Evolutionary conservation across 2,329 filamentous ascomycete species (phyloP).

Genomic region (Sclerotinia sclerotiorum): DNA sequence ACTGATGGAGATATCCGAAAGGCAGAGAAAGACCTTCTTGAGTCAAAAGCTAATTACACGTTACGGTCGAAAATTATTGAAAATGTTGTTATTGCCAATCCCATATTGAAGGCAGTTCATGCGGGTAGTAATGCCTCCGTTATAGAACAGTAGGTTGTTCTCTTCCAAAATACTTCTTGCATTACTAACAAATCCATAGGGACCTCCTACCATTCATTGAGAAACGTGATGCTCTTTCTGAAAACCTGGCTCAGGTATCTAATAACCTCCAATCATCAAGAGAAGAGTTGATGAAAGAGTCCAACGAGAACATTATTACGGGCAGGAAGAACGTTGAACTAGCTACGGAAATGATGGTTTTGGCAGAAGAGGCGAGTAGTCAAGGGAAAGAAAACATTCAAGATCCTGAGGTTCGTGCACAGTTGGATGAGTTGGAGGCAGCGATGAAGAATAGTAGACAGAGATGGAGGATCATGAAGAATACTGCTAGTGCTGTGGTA

Average conservation of each 20-base stretch:
- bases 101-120: constrained; percentile 76
- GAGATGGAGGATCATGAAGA: constrained; percentile 74
- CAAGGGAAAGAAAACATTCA: constrained; percentile 55
- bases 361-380: constrained; percentile 57
- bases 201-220: constrained; percentile 63
- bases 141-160: constrained; percentile 61
- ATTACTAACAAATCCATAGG: constrained; percentile 29
- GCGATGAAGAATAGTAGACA: constrained; percentile 62
- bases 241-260: constrained; percentile 60
- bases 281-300: constrained; percentile 54
- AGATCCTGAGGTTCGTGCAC: constrained; percentile 52
- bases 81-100: constrained; percentile 68
- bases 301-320: constrained; percentile 57
- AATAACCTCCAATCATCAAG: constrained; percentile 52
- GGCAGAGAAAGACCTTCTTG: constrained; percentile 63
- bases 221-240: constrained; percentile 65
- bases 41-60: constrained; percentile 68
- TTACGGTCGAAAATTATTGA: constrained; percentile 69
- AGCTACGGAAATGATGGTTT: constrained; percentile 60
- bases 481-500: constrained; percentile 73
- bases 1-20: constrained; percentile 54
- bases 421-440: constrained; percentile 58
- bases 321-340: constrained; percentile 62
- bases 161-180: constrained; percentile 18
- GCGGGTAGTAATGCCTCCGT: constrained; percentile 61